Evolutionary conservation across 2,329 filamentous ascomycete species (phyloP).

Genomic region (Pseudogymnoascus sp.): DNA sequence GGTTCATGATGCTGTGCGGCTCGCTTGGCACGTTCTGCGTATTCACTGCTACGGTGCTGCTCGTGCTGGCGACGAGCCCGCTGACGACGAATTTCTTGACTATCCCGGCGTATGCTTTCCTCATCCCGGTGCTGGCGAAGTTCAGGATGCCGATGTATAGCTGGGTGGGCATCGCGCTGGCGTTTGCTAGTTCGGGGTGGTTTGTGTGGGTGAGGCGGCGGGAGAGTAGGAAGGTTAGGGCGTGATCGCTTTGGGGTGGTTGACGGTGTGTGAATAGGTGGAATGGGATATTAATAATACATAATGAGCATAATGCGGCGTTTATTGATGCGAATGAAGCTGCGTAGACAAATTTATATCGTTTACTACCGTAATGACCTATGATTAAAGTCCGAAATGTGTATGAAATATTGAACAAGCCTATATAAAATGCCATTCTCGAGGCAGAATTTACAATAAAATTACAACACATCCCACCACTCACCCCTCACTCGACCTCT

Average conservation of each 20-base stretch:
- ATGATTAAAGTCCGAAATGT: not conserved
- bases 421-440: not conserved
- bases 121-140: constrained; percentile 38
- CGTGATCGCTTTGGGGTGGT: not conserved
- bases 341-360: not conserved
- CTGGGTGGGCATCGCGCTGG: constrained; percentile 44
- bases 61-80: constrained; percentile 43
- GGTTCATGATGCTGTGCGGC: constrained; percentile 43
- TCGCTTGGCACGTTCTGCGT: constrained; percentile 40
- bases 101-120: constrained; percentile 40
- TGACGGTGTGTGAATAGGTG: not conserved
- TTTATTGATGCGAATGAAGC: constrained; percentile 1
- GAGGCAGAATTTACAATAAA: not conserved
- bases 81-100: constrained; percentile 42
- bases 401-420: not conserved
- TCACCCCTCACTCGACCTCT: constrained; percentile 3
- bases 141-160: constrained; percentile 42
- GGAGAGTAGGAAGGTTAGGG: constrained; percentile 29
- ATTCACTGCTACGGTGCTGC: constrained; percentile 39
- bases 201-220: constrained; percentile 36
- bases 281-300: not conserved
- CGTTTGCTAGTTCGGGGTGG: constrained; percentile 42
- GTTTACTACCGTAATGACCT: not conserved
- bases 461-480: not conserved
- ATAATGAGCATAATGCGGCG: constrained; percentile 6